phyloP scores from a whole-genome alignment of 805 yeast genomes.

The Candida manassasensis region DNA sequence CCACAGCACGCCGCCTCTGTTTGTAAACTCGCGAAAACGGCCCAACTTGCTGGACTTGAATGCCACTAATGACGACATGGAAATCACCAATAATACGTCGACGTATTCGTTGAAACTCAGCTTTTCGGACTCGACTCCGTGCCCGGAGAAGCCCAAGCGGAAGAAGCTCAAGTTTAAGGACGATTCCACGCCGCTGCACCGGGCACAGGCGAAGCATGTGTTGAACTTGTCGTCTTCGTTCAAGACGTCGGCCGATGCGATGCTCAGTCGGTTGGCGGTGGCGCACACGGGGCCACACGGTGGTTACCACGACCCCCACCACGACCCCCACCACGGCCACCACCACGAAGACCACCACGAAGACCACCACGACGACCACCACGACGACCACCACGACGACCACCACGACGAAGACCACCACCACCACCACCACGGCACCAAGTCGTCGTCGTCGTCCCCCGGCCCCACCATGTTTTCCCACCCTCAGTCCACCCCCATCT shows the following conservation, averaged over 20 bases:
- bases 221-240: slow-evolving; percentile 30
- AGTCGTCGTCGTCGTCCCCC: background rate
- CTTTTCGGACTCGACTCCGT: slow-evolving; percentile 40
- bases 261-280: slow-evolving; percentile 6
- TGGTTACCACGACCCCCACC: too few species aligned
- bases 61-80: slow-evolving; percentile 2
- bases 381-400: slow-evolving; percentile 10
- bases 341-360: slow-evolving; percentile 8
- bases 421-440: slow-evolving; percentile 7
- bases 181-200: slow-evolving; percentile 17
- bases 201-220: slow-evolving; percentile 16
- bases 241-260: slow-evolving; percentile 19
- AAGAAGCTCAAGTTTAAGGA: slow-evolving; percentile 29
- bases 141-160: slow-evolving; percentile 37
- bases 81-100: slow-evolving; percentile 1
- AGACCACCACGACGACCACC: slow-evolving; percentile 9
- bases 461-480: slow-evolving; percentile 5
- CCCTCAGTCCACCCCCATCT: slow-evolving; percentile 30
- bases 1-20: slow-evolving; percentile 1
- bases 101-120: slow-evolving; percentile 21
- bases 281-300: too few species aligned
- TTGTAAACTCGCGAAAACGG: slow-evolving; percentile 1
- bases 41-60: background rate
- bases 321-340: too few species aligned
- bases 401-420: slow-evolving; percentile 10